These are phyloP conservation scores for Populus pruinosa DNA, from an alignment of 345 rosid species.

Conservation along the genomic window DNA sequence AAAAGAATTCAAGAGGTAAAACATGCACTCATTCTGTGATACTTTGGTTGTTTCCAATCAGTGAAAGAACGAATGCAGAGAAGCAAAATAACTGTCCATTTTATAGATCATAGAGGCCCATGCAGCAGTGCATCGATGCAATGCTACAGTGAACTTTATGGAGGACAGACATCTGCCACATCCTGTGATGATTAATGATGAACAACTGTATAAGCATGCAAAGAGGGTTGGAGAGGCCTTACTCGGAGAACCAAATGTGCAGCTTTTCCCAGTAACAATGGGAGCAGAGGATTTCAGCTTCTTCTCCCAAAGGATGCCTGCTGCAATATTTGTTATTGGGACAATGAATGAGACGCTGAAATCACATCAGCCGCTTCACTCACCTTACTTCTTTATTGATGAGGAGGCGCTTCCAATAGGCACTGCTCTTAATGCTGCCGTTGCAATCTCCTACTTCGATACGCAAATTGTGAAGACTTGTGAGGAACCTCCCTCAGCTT, in stretches of 20 bases:
- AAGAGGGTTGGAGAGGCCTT: slow-evolving; percentile 49
- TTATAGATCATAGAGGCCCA: slow-evolving; percentile 56
- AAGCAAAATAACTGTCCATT: neutral
- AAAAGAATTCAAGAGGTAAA: slow-evolving; percentile 50
- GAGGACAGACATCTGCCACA: slow-evolving; percentile 41
- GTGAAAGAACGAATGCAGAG: neutral
- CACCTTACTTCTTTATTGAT: slow-evolving; percentile 56
- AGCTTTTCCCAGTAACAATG: slow-evolving; percentile 51
- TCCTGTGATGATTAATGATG: slow-evolving; percentile 57
- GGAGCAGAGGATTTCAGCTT: slow-evolving; percentile 73
- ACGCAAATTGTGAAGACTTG: slow-evolving; percentile 20
- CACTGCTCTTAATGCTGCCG: slow-evolving; percentile 61
- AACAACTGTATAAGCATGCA: slow-evolving; percentile 46
- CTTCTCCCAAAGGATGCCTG: slow-evolving; percentile 55
- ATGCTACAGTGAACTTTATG: slow-evolving; percentile 48
- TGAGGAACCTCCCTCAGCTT: neutral
- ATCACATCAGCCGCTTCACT: slow-evolving; percentile 51
- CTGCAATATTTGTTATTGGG: slow-evolving; percentile 53
- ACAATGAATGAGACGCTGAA: slow-evolving; percentile 48
- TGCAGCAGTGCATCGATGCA: slow-evolving; percentile 58
- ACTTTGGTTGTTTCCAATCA: neutral
- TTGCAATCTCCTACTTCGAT: slow-evolving; percentile 58
- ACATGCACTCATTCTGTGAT: neutral
- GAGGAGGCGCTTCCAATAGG: slow-evolving; percentile 65
- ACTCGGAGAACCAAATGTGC: slow-evolving; percentile 52